Percentiles rank a stretch among this genome's conserved stretches.
phyloP scores from a whole-genome alignment of 2,329 filamentous ascomycete species.

The Neofusicoccum cordaticola region DNA sequence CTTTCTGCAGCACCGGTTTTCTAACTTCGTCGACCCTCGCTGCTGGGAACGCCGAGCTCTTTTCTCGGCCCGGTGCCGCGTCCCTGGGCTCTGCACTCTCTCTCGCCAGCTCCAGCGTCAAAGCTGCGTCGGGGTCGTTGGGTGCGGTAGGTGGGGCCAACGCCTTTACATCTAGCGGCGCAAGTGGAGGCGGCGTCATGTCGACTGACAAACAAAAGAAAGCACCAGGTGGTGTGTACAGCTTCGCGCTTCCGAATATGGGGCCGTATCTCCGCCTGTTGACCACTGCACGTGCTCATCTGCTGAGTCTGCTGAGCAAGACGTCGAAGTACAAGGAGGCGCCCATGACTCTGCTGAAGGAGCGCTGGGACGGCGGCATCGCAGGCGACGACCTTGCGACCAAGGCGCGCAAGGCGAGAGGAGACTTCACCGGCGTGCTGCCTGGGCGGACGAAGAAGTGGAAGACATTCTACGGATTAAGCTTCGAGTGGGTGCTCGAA shows the following conservation, averaged over 20 bases:
- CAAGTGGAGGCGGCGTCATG: conserved; percentile 29
- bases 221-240: conserved; percentile 21
- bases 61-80: conserved; percentile 41
- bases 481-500: conserved; percentile 69
- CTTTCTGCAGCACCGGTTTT: conserved; percentile 65
- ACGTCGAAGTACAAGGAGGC: conserved; percentile 60
- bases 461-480: conserved; percentile 66
- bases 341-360: conserved; percentile 59
- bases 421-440: conserved; percentile 57
- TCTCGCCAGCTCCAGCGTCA: conserved; percentile 59
- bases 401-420: conserved; percentile 51
- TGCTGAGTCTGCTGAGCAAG: conserved; percentile 58
- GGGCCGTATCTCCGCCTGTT: conserved; percentile 67
- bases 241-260: conserved; percentile 63
- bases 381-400: conserved; percentile 45
- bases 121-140: conserved; percentile 65
- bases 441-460: conserved; percentile 66
- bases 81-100: conserved; percentile 54
- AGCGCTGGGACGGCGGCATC: conserved; percentile 70
- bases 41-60: conserved; percentile 39
- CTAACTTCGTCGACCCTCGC: conserved; percentile 52
- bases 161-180: conserved; percentile 62
- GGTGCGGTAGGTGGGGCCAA: conserved; percentile 68
- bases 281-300: conserved; percentile 59
- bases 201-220: conserved; percentile 3